These are phyloP conservation scores for Penicillium fimorum DNA, from an alignment of 495 filamentous ascomycete genomes.

Conservation along the genomic window DNA sequence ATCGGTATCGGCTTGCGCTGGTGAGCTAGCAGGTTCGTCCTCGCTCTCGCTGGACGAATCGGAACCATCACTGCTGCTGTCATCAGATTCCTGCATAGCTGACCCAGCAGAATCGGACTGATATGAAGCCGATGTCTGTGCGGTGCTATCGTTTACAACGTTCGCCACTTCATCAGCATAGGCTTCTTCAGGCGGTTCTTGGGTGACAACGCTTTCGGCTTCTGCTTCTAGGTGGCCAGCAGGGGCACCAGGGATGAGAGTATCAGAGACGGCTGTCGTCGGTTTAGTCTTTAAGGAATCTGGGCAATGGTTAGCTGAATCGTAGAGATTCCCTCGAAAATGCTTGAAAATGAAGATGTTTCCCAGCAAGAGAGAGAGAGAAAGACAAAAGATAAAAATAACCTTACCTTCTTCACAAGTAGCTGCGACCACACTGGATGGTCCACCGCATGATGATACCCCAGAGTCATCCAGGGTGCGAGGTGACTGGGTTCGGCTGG, in stretches of 20 bases:
- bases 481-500: conserved; percentile 39
- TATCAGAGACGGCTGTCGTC: neutral
- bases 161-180: conserved; percentile 5
- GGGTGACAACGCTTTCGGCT: neutral
- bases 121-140: conserved; percentile 14
- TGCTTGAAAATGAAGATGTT: neutral
- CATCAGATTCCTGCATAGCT: conserved; percentile 44
- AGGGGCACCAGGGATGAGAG: neutral
- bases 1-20: neutral
- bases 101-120: conserved; percentile 37
- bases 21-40: conserved; percentile 10
- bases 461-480: conserved; percentile 21
- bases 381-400: neutral
- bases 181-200: neutral
- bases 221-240: neutral
- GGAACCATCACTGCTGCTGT: conserved; percentile 23
- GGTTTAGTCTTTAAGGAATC: neutral
- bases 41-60: conserved; percentile 23
- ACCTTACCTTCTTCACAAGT: conserved; percentile 2
- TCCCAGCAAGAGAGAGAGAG: neutral
- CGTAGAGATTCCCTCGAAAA: neutral
- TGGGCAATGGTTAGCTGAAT: neutral
- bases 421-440: conserved; percentile 10
- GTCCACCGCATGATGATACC: conserved; percentile 20
- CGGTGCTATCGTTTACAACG: conserved; percentile 1